These are phyloP conservation scores for Smithsoniella earleae DNA, from an alignment of 163 green algal species.

Conservation along the genomic window DNA sequence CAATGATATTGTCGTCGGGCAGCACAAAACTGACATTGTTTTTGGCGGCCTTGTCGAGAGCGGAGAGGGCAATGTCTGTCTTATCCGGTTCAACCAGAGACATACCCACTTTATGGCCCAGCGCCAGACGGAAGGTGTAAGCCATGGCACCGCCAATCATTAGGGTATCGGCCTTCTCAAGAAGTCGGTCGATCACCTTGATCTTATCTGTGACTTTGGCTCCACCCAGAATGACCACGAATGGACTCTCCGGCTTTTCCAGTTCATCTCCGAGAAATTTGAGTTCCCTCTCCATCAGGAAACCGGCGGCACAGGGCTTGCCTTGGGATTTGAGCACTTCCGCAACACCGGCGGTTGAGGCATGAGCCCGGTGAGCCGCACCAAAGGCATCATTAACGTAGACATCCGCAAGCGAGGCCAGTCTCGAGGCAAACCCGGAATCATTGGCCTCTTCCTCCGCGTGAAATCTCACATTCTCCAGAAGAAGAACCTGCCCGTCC, in stretches of 20 bases:
- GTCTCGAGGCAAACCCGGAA: constrained; percentile 35
- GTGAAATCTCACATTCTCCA: constrained; percentile 54
- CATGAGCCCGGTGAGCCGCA: constrained; percentile 46
- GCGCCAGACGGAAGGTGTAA: constrained; percentile 49
- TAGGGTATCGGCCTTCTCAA: constrained; percentile 35
- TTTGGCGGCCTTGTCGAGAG: no score
- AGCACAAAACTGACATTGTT: no score
- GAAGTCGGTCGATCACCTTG: constrained; percentile 38
- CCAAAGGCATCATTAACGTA: constrained; percentile 54
- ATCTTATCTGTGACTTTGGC: constrained; percentile 57
- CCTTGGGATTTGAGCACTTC: no score
- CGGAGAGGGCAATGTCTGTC: no score
- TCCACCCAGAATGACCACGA: constrained; percentile 48
- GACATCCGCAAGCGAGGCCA: constrained; percentile 43
- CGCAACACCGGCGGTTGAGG: constrained; percentile 43
- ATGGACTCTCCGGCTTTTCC: no score
- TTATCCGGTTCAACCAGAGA: no score
- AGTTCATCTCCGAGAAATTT: no score
- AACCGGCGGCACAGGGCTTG: no score
- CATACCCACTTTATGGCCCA: no score
- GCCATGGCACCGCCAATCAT: constrained; percentile 50
- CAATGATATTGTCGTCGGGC: no score
- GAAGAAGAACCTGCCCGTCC: constrained; percentile 42
- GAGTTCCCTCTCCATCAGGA: no score
- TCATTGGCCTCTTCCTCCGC: constrained; percentile 39